Percentiles rank a stretch among this genome's conserved stretches.
Conservation (phyloP, 139 green algal species). For the Chlamydomonas sphaeroides region DNA sequence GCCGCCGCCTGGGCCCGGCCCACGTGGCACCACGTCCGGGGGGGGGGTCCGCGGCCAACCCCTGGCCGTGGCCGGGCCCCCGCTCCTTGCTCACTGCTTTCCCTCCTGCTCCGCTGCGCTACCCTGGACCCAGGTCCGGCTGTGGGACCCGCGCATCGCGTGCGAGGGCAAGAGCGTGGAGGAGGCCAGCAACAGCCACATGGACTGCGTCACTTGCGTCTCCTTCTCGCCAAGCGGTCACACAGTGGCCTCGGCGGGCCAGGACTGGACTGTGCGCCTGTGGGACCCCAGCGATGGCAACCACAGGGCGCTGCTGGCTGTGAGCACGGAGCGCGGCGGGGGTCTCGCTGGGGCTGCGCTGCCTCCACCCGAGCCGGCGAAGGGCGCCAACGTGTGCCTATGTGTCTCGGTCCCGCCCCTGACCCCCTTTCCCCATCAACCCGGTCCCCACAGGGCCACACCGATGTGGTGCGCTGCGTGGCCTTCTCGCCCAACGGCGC, state of each 20-base stretch:
- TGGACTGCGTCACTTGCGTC: conserved; percentile 25
- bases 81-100: neutral
- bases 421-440: neutral
- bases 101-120: neutral
- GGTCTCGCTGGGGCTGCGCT: too few relatives aligned
- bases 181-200: conserved; percentile 4
- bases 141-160: conserved; percentile 27
- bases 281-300: conserved; percentile 34
- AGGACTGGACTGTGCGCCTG: conserved; percentile 42
- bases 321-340: neutral
- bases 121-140: neutral
- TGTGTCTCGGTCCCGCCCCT: neutral
- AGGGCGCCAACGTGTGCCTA: too few relatives aligned
- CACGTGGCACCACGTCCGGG: too few relatives aligned
- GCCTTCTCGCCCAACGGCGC: conserved; percentile 39
- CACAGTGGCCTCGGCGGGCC: conserved; percentile 14
- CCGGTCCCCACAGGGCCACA: conserved; percentile 16
- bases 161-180: conserved; percentile 14
- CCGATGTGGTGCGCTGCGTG: conserved; percentile 30
- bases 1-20: too few relatives aligned
- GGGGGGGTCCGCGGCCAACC: too few relatives aligned
- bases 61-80: too few relatives aligned
- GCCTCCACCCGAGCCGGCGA: too few relatives aligned
- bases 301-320: conserved; percentile 20
- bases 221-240: conserved; percentile 24